phyloP scores from a whole-genome alignment of 1,139 yeast genomes.

The Scheffersomyces illinoinensis region DNA sequence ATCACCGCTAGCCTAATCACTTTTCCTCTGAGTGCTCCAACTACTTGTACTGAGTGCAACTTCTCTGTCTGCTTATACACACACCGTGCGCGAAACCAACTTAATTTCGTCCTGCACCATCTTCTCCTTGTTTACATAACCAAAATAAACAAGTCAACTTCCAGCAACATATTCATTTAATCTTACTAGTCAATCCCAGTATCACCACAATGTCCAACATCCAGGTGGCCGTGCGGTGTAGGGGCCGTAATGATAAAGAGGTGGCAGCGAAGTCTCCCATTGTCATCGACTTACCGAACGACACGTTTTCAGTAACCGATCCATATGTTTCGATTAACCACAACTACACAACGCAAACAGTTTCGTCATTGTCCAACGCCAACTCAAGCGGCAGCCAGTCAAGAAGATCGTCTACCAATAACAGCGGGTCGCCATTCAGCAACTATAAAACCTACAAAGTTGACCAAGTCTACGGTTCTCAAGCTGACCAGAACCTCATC shows the following conservation, averaged over 20 bases:
- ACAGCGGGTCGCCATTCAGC: constrained; percentile 7
- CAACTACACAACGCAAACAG: constrained; percentile 30
- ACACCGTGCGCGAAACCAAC: neutral
- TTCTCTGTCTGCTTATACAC: neutral
- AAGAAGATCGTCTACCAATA: neutral
- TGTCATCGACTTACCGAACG: constrained; percentile 63
- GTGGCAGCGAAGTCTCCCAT: constrained; percentile 70
- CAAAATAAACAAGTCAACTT: neutral
- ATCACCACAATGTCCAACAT: constrained; percentile 46
- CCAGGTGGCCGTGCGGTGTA: constrained; percentile 85
- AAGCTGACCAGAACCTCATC: constrained; percentile 59
- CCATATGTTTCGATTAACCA: constrained; percentile 45
- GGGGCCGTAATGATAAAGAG: constrained; percentile 78
- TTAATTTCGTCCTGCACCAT: neutral
- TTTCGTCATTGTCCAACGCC: neutral
- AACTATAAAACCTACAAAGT: constrained; percentile 58
- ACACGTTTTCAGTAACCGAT: constrained; percentile 36
- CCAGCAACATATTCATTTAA: neutral
- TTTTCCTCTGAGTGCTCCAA: too few relatives aligned
- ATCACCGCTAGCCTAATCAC: too few relatives aligned
- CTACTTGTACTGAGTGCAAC: neutral
- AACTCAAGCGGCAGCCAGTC: neutral
- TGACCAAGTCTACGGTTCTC: constrained; percentile 74
- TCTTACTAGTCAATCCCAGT: neutral
- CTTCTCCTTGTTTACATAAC: neutral